Conservation (phyloP, 768 basidiomycete genomes). For the Russula griseocarnosa region DNA sequence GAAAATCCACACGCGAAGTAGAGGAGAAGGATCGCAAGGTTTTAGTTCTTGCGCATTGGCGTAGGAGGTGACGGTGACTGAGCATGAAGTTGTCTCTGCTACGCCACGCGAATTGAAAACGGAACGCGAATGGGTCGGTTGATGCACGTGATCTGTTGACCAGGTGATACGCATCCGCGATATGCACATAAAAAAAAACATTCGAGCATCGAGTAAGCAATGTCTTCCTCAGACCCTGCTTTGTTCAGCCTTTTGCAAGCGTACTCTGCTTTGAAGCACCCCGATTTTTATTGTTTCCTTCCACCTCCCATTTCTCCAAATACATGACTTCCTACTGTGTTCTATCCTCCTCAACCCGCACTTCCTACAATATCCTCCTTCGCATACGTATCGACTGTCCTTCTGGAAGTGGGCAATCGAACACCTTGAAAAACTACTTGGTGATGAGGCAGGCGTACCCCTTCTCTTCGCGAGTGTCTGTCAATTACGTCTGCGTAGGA, state of each 20-base stretch:
- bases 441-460: slow-evolving; percentile 45
- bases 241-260: slow-evolving; percentile 46
- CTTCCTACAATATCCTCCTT: slow-evolving; percentile 57
- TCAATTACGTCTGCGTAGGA: slow-evolving; percentile 32
- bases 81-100: slow-evolving; percentile 3
- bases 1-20: neutral
- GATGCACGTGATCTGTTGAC: slow-evolving; percentile 11
- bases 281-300: slow-evolving; percentile 44
- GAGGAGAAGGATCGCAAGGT: neutral
- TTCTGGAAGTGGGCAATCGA: slow-evolving; percentile 75
- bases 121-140: neutral
- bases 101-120: neutral
- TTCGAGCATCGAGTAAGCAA: no score
- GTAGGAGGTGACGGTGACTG: slow-evolving; percentile 12
- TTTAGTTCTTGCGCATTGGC: slow-evolving; percentile 1
- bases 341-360: slow-evolving; percentile 51
- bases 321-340: slow-evolving; percentile 55
- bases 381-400: slow-evolving; percentile 51
- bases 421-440: slow-evolving; percentile 46
- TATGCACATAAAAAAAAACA: no score
- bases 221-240: neutral
- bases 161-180: slow-evolving; percentile 8
- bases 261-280: slow-evolving; percentile 51
- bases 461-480: slow-evolving; percentile 8
- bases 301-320: slow-evolving; percentile 36